Evolutionary conservation across 2,329 filamentous ascomycete genomes (phyloP), one percentile per base, ranked within the genome.

Genomic region (Leptodontidium sp.): DNA sequence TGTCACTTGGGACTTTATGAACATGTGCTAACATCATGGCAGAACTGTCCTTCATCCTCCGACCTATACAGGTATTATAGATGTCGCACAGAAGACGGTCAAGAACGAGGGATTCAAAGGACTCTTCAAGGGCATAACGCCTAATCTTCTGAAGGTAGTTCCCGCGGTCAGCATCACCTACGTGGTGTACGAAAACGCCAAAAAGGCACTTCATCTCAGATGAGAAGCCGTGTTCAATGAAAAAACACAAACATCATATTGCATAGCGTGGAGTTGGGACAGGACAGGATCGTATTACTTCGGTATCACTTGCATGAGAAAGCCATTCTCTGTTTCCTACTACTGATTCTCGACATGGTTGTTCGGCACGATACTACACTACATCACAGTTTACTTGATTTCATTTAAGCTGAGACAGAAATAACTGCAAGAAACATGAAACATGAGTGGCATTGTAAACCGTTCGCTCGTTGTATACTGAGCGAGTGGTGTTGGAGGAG

Each of bases 141-240:
- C 96, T 5, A 99, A 98, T 78, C 84, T 99, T 49, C 85, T 99
- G 75, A 99, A 99, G 84, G 96, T 99, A 45, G 94, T 96, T 11
- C 96, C 96, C 1, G 94, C 96, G 38, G 91, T 99, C 65, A 97
- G 94, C 76, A 98, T 99, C 79, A 94, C 93, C 65, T 97, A 96
- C 85, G 89, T 97, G 76, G 92, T 96, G 70, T 97, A 97, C 78
- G 94, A 97, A 82, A 96, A 96, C 78, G 89, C 92, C 66, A 97
- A 97, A 84, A 88, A 86, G 75, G 79, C 92, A 43, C 84, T 97
- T 73, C 70, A 75, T 70, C 70, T 79, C 17, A 69, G 67, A 61
- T 74, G 61, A 74, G 43, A 47, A 6, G 11, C 45, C 32, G 21
- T 12, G 1, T 40, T 43, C 3, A 43, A 40, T 32, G 21, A 21